Evolutionary conservation across 257 asterid species (phyloP).

Genomic region (Fraxinus anomala): DNA sequence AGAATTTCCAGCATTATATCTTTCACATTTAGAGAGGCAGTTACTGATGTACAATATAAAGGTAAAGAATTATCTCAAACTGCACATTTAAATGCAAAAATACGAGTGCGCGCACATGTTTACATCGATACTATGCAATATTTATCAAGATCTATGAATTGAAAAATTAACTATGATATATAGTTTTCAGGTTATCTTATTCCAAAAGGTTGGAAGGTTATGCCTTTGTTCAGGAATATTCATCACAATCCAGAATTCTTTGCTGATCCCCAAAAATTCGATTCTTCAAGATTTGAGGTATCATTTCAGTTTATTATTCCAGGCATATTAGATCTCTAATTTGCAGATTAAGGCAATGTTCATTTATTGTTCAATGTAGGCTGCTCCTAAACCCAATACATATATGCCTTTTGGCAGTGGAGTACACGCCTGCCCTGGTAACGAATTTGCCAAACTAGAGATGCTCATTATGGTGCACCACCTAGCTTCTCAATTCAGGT

Average conservation of each 20-base stretch:
- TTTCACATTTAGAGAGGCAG: conserved; percentile 87
- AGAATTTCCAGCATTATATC: conserved; percentile 87
- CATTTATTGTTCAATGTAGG: conserved; percentile 33
- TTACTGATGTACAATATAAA: conserved; percentile 74
- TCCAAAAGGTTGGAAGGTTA: conserved; percentile 96
- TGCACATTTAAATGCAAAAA: neutral
- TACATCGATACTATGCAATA: neutral
- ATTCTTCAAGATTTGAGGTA: conserved; percentile 86
- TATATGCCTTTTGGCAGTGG: conserved; percentile 93
- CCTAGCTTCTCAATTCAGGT: conserved; percentile 72
- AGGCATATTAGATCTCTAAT: neutral
- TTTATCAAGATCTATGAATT: neutral
- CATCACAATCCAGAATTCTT: conserved; percentile 87
- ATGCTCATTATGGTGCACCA: conserved; percentile 77
- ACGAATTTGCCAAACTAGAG: conserved; percentile 85
- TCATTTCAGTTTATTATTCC: neutral
- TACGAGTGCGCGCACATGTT: neutral
- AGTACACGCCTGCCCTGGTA: conserved; percentile 89
- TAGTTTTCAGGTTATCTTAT: conserved; percentile 62
- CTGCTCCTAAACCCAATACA: conserved; percentile 64
- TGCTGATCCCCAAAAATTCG: conserved; percentile 65
- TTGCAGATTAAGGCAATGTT: neutral
- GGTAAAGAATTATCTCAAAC: conserved; percentile 34
- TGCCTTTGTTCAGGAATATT: conserved; percentile 91
- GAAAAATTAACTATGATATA: neutral